phyloP scores from a whole-genome alignment of 2,329 filamentous ascomycete species.

The Truncatella angustata region DNA sequence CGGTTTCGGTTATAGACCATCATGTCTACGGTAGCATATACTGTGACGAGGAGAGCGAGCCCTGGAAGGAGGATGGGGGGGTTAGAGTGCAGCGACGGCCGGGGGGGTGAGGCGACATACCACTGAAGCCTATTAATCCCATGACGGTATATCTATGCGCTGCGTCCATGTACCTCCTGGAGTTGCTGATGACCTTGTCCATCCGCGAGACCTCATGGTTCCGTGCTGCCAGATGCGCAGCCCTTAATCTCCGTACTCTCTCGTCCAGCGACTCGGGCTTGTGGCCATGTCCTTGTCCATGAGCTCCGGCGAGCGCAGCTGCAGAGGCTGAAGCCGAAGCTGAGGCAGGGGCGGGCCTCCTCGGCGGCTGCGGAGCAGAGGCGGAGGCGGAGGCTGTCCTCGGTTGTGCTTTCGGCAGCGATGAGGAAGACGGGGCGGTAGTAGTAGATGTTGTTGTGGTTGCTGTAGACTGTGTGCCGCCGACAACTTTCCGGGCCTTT shows the following conservation, averaged over 20 bases:
- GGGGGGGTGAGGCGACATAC: slow-evolving; percentile 34
- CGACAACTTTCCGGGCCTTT: slow-evolving; percentile 41
- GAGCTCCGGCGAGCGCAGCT: no score
- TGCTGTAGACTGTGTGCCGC: background rate
- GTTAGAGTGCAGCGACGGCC: background rate
- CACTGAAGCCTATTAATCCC: slow-evolving; percentile 55
- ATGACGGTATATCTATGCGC: slow-evolving; percentile 55
- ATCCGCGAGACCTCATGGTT: slow-evolving; percentile 53
- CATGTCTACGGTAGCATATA: slow-evolving; percentile 63
- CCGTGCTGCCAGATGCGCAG: slow-evolving; percentile 66
- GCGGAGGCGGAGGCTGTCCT: no score
- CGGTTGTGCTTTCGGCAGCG: no score
- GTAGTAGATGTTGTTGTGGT: slow-evolving; percentile 33
- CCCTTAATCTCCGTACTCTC: slow-evolving; percentile 66
- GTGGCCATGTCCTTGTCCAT: no score
- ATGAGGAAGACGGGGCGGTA: slow-evolving; percentile 7
- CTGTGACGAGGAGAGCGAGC: slow-evolving; percentile 53
- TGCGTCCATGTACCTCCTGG: slow-evolving; percentile 51
- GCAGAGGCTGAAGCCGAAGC: no score
- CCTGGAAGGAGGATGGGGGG: slow-evolving; percentile 30
- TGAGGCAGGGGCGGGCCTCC: slow-evolving; percentile 12
- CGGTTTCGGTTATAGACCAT: slow-evolving; percentile 59
- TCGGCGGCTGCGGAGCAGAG: slow-evolving; percentile 5
- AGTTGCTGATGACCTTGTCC: slow-evolving; percentile 47
- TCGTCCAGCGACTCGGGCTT: slow-evolving; percentile 63